Percentiles rank a stretch among this genome's conserved stretches.
phyloP scores from a whole-genome alignment of 2,329 filamentous ascomycete genomes.

The Leptographium lundbergii region DNA sequence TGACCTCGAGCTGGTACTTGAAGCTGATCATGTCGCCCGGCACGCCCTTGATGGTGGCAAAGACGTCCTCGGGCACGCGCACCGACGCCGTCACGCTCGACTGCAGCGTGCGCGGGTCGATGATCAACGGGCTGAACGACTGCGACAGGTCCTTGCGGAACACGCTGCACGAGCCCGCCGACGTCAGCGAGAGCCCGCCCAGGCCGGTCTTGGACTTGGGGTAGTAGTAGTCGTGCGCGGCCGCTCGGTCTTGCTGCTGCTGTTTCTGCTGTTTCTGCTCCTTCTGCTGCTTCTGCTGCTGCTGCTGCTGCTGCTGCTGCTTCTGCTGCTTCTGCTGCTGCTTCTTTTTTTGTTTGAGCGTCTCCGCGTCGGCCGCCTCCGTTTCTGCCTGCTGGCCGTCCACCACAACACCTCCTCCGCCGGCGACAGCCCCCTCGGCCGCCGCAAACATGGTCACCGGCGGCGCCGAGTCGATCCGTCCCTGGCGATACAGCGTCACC shows the following conservation, averaged over 20 bases:
- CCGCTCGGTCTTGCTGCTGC: not conserved
- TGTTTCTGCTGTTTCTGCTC: not conserved
- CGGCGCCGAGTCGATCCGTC: conserved; percentile 70
- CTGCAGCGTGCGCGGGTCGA: conserved; percentile 67
- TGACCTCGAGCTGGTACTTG: conserved; percentile 84
- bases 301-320: not conserved
- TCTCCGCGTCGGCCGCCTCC: not conserved
- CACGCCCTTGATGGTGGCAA: conserved; percentile 81
- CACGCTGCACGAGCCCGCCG: conserved; percentile 76
- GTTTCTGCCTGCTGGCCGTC: not conserved
- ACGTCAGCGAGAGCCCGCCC: conserved; percentile 74
- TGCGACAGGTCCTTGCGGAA: conserved; percentile 93
- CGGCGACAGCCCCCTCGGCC: not conserved
- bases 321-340: not conserved
- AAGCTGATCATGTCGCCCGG: conserved; percentile 93
- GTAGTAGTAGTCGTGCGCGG: conserved; percentile 52
- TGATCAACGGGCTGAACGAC: conserved; percentile 74
- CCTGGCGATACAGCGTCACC: conserved; percentile 81
- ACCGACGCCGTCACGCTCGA: conserved; percentile 73
- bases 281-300: not conserved
- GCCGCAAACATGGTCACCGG: conserved; percentile 31
- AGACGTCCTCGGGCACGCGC: conserved; percentile 77
- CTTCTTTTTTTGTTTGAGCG: not conserved
- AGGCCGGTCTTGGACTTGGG: conserved; percentile 79
- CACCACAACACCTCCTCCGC: not conserved